phyloP scores from a whole-genome alignment of 306 rosid species.

The Cucumis hystrix region DNA sequence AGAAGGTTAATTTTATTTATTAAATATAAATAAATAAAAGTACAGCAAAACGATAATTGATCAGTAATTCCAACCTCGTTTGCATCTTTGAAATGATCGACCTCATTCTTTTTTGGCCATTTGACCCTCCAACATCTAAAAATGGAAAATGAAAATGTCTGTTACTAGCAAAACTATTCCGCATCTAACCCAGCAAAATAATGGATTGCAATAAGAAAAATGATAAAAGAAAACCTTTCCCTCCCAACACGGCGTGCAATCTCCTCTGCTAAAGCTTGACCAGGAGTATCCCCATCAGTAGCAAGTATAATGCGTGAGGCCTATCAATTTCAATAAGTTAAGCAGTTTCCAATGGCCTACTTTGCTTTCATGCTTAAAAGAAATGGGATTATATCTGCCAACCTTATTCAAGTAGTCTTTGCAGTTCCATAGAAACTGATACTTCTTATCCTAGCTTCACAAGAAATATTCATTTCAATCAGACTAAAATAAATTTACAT shows the following conservation, averaged over 20 bases:
- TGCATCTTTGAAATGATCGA: conserved; percentile 70
- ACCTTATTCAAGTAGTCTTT: conserved; percentile 66
- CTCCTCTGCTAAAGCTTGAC: conserved; percentile 98
- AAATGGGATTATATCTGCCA: conserved; percentile 7
- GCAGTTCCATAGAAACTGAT: conserved; percentile 94
- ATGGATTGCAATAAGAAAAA: not conserved
- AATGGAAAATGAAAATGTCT: not conserved
- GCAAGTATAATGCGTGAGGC: conserved; percentile 86
- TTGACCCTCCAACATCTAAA: conserved; percentile 91
- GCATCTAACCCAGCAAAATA: not conserved
- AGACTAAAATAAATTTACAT: conserved; percentile 7
- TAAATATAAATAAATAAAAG: not conserved
- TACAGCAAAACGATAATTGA: not conserved
- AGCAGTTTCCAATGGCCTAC: not conserved
- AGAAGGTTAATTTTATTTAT: not conserved
- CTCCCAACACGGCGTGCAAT: conserved; percentile 95
- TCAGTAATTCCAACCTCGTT: conserved; percentile 51
- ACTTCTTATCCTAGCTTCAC: conserved; percentile 87
- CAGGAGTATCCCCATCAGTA: conserved; percentile 90
- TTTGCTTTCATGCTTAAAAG: conserved; percentile 8
- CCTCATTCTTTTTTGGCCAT: conserved; percentile 66
- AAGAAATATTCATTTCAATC: conserved; percentile 40
- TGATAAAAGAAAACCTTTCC: conserved; percentile 52
- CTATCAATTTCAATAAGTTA: conserved; percentile 28
- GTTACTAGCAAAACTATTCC: not conserved